Percentiles rank a stretch among this genome's conserved stretches.
These are phyloP conservation scores for Fusarium protoensiforme DNA, from an alignment of 2,329 filamentous ascomycete species.

Conservation along the genomic window DNA sequence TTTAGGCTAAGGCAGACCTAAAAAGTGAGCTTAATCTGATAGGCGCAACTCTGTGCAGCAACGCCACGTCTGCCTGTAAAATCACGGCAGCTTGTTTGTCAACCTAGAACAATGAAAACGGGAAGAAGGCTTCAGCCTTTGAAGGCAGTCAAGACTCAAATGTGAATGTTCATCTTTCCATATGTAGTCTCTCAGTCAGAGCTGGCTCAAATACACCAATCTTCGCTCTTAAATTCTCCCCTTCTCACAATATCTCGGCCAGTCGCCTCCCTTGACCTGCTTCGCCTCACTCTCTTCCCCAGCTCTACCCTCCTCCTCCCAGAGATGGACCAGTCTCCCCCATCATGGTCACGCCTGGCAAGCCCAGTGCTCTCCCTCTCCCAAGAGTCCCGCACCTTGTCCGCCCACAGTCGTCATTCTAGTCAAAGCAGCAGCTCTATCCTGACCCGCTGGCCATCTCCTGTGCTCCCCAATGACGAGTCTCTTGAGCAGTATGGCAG, in stretches of 20 bases:
- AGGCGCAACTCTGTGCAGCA: not conserved
- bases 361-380: not conserved
- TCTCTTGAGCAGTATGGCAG: not conserved
- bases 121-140: not conserved
- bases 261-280: not conserved
- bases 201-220: not conserved
- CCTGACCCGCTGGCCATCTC: not conserved
- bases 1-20: not conserved
- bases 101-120: not conserved
- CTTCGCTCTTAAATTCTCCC: not conserved
- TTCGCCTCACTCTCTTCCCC: not conserved
- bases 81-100: not conserved
- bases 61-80: not conserved
- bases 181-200: accelerated
- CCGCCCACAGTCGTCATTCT: not conserved
- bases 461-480: not conserved
- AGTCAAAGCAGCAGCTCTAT: not conserved
- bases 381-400: not conserved
- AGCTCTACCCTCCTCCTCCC: not conserved
- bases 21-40: not conserved
- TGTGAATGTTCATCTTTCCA: not conserved
- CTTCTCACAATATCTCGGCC: not conserved
- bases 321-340: not conserved
- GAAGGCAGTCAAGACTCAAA: not conserved
- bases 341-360: not conserved